Conservation (phyloP, 805 yeast genomes). For the Candida manassasensis region DNA sequence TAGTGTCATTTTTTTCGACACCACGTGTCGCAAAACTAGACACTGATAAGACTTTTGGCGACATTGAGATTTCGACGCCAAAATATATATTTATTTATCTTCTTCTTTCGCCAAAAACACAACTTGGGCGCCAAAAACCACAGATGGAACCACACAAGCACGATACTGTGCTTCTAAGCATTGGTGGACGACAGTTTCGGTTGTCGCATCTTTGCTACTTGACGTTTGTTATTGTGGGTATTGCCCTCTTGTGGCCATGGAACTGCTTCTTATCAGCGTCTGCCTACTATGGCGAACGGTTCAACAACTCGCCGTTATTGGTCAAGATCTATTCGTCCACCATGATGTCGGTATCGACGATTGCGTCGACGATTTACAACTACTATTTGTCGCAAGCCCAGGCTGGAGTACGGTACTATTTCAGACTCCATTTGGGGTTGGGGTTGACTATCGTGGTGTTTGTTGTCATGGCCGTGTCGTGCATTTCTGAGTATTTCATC, state of each 20-base stretch:
- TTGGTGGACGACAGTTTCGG: slow-evolving; percentile 9
- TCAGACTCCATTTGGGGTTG: slow-evolving; percentile 60
- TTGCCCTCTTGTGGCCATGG: slow-evolving; percentile 94
- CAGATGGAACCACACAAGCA: slow-evolving; percentile 4
- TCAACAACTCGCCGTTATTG: slow-evolving; percentile 45
- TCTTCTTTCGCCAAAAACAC: too few relatives aligned
- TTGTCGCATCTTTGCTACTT: slow-evolving; percentile 41
- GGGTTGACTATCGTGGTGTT: slow-evolving; percentile 55
- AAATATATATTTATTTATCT: too few relatives aligned
- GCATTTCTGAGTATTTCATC: slow-evolving; percentile 32
- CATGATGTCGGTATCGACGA: slow-evolving; percentile 83
- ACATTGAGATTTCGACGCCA: too few relatives aligned
- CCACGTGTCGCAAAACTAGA: too few relatives aligned
- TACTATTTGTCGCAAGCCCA: slow-evolving; percentile 64
- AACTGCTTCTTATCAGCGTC: slow-evolving; percentile 86
- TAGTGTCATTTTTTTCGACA: too few relatives aligned
- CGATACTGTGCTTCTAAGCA: slow-evolving; percentile 18
- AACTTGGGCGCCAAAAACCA: too few relatives aligned
- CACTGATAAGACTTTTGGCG: too few relatives aligned
- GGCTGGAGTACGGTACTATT: slow-evolving; percentile 49
- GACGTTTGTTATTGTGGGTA: slow-evolving; percentile 65
- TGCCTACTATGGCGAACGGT: slow-evolving; percentile 65
- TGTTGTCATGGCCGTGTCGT: slow-evolving; percentile 49
- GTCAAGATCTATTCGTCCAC: slow-evolving; percentile 67
- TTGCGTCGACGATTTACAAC: slow-evolving; percentile 58